A percentile compares a stretch with the other conserved stretches of the same genome.
Conservation (phyloP, 257 asterid species). For the Solanum chilense region DNA sequence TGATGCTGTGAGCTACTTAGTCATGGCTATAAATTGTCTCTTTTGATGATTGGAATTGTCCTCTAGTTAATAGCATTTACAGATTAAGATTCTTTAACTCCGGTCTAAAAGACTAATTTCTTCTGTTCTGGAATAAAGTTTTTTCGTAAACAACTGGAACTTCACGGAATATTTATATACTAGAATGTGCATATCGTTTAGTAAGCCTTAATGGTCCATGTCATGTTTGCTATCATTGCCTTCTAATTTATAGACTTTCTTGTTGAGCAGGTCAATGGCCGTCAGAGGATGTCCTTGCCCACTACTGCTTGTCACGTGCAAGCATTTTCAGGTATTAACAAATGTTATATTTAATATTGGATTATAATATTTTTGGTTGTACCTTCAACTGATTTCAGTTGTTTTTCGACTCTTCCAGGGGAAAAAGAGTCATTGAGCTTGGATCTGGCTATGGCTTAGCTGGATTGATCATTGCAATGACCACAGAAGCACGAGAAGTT, state of each 20-base stretch:
- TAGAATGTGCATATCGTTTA: neutral
- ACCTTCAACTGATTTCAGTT: neutral
- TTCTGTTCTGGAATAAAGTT: neutral
- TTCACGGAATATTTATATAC: neutral
- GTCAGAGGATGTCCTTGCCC: conserved; percentile 88
- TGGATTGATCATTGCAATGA: conserved; percentile 68
- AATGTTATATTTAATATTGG: neutral
- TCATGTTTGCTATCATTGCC: neutral
- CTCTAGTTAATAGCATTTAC: neutral
- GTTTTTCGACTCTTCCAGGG: conserved; percentile 20
- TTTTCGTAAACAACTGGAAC: neutral
- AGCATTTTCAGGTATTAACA: conserved; percentile 48
- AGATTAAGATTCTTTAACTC: neutral
- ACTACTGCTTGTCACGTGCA: conserved; percentile 52
- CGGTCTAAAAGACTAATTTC: neutral
- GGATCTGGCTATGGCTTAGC: conserved; percentile 96
- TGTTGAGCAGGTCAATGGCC: conserved; percentile 87
- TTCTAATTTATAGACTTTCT: neutral
- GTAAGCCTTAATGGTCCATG: neutral
- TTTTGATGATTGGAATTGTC: neutral
- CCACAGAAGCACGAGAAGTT: conserved; percentile 66
- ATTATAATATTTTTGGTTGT: neutral
- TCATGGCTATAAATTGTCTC: neutral
- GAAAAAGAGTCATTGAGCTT: conserved; percentile 77
- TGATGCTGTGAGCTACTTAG: neutral